Evolutionary conservation across 2,329 filamentous ascomycete genomes (phyloP).

Genomic region (Pseudopyricularia cyperi): DNA sequence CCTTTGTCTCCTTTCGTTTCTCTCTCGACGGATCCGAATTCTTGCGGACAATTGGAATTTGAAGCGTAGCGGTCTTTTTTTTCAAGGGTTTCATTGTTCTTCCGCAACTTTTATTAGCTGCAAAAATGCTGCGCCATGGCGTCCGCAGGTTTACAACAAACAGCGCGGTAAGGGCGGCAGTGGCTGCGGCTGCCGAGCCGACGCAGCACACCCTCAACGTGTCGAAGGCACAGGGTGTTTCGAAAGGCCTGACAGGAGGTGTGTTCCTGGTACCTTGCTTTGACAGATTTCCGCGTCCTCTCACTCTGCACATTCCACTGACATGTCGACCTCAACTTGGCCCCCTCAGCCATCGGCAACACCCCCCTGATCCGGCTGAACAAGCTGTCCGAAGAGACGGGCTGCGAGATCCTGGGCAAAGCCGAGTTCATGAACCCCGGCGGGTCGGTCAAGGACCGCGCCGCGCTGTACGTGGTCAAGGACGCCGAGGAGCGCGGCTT

Average conservation of each 20-base stretch:
- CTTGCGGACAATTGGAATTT: neutral
- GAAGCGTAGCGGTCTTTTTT: neutral
- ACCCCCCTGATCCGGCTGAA: conserved; percentile 86
- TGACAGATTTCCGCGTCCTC: too few species aligned
- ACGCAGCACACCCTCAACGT: conserved; percentile 55
- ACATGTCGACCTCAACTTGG: neutral
- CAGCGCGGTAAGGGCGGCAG: conserved; percentile 37
- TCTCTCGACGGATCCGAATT: neutral
- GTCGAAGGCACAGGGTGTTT: conserved; percentile 66
- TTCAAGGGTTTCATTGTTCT: neutral
- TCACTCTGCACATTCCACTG: neutral
- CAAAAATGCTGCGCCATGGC: conserved; percentile 56
- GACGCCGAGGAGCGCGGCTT: conserved; percentile 84
- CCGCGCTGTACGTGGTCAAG: conserved; percentile 84
- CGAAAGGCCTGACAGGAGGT: conserved; percentile 74
- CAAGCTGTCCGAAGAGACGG: conserved; percentile 74
- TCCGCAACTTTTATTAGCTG: neutral
- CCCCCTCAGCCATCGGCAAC: conserved; percentile 76
- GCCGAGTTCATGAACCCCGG: conserved; percentile 98
- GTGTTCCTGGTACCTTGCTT: conserved; percentile 12
- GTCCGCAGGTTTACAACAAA: conserved; percentile 55
- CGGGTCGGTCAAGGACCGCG: conserved; percentile 90
- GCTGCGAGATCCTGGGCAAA: conserved; percentile 83
- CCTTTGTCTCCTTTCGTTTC: neutral
- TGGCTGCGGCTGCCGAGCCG: conserved; percentile 25